A percentile compares a stretch with the other conserved stretches of the same genome.
Conservation (phyloP, 1,284 basidiomycete genomes). For the Cutaneotrichosporon sp. region DNA sequence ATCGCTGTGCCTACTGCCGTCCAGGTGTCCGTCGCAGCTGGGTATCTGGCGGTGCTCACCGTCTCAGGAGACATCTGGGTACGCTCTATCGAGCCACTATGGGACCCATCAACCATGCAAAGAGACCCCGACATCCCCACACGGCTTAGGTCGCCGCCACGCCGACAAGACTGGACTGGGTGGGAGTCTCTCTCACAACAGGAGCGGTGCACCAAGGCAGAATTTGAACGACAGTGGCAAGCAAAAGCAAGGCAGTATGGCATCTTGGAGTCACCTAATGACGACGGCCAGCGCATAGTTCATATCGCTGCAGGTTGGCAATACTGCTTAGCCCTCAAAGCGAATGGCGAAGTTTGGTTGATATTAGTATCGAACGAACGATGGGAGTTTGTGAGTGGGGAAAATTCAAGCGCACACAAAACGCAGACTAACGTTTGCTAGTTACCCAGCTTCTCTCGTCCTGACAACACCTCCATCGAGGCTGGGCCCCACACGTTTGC, state of each 20-base stretch:
- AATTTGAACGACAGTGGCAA: too few species aligned
- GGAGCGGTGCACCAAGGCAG: too few species aligned
- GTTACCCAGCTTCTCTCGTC: not conserved
- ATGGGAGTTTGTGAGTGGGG: constrained; percentile 35
- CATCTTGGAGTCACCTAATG: not conserved
- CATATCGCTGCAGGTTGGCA: constrained; percentile 68
- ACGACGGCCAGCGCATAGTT: constrained; percentile 49
- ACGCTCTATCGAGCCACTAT: not conserved
- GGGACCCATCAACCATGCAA: too few species aligned
- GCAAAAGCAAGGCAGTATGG: too few species aligned
- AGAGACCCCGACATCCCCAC: not conserved
- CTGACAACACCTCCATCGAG: not conserved
- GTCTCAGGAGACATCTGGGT: not conserved
- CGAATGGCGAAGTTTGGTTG: constrained; percentile 45
- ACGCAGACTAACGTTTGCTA: not conserved
- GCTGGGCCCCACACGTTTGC: not conserved
- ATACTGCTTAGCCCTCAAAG: constrained; percentile 65
- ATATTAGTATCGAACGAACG: not conserved
- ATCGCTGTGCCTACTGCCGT: not conserved
- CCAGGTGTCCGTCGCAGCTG: not conserved
- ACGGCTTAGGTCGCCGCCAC: not conserved
- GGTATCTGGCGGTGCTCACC: not conserved
- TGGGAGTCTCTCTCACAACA: not conserved
- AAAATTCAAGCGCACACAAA: not conserved
- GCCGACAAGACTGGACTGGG: not conserved